These are phyloP conservation scores for Curvularia hawaiiensis DNA, from an alignment of 2,329 filamentous ascomycete species.

Conservation along the genomic window DNA sequence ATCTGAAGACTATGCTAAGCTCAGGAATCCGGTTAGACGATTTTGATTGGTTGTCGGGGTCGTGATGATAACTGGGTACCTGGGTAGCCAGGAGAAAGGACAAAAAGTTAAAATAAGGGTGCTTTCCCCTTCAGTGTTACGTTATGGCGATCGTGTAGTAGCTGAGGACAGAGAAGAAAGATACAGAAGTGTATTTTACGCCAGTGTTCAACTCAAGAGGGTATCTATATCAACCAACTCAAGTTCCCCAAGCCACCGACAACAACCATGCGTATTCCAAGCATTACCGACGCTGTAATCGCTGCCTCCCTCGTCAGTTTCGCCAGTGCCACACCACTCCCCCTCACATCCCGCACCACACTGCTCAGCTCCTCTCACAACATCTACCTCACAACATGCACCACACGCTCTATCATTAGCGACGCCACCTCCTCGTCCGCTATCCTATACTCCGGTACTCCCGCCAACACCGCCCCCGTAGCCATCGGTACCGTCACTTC, in stretches of 20 bases:
- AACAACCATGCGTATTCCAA: slow-evolving; percentile 1
- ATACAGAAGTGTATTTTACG: background rate
- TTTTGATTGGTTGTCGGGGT: background rate
- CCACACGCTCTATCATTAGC: slow-evolving; percentile 7
- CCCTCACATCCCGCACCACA: slow-evolving; percentile 1
- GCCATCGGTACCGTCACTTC: slow-evolving; percentile 14
- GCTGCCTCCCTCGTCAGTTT: background rate
- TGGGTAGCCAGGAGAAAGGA: background rate
- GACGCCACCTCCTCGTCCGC: slow-evolving; percentile 13
- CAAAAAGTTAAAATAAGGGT: background rate
- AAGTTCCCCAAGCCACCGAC: background rate
- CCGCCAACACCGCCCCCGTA: slow-evolving; percentile 2
- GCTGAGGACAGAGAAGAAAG: background rate
- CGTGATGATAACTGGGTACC: background rate
- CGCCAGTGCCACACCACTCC: background rate
- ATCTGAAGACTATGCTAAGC: background rate
- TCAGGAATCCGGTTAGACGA: background rate
- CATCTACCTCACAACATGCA: slow-evolving; percentile 23
- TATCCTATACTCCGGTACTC: slow-evolving; percentile 18
- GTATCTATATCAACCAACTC: background rate
- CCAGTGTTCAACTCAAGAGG: background rate
- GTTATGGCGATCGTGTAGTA: background rate
- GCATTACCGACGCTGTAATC: background rate
- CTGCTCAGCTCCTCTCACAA: slow-evolving; percentile 13
- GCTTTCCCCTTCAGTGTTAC: background rate